A percentile compares a stretch with the other conserved stretches of the same genome.
phyloP scores from a whole-genome alignment of 257 asterid species.

The Capsicum rhomboideum region DNA sequence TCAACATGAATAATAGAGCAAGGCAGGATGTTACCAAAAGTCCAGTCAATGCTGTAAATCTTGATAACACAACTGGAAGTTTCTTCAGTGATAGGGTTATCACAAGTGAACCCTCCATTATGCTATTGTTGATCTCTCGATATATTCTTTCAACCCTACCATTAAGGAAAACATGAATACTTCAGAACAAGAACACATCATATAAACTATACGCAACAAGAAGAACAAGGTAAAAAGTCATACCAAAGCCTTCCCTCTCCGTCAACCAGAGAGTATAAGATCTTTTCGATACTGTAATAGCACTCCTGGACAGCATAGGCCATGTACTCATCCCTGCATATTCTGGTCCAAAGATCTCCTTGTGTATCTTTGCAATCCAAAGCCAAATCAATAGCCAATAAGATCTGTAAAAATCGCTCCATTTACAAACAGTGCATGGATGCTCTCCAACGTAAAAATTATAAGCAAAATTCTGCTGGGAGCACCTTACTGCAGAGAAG shows the following conservation, averaged over 20 bases:
- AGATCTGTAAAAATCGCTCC: constrained; percentile 44
- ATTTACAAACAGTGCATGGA: background rate
- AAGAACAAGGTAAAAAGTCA: background rate
- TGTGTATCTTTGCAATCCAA: constrained; percentile 96
- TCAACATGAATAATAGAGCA: background rate
- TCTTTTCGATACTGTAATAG: constrained; percentile 77
- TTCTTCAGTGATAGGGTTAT: constrained; percentile 62
- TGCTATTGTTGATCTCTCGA: constrained; percentile 83
- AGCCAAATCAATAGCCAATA: constrained; percentile 93
- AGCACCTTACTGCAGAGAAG: constrained; percentile 94
- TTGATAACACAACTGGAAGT: constrained; percentile 73
- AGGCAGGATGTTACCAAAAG: constrained; percentile 54
- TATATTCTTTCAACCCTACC: constrained; percentile 92
- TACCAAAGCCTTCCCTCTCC: constrained; percentile 98
- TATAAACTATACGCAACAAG: constrained; percentile 3
- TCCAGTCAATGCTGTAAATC: constrained; percentile 94
- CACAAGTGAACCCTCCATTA: constrained; percentile 77
- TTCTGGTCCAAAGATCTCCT: constrained; percentile 82
- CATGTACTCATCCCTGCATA: constrained; percentile 93
- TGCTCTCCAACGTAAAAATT: background rate
- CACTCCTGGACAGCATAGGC: constrained; percentile 98
- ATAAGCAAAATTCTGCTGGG: constrained; percentile 4
- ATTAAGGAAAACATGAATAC: background rate
- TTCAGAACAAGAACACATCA: background rate
- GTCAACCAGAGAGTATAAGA: constrained; percentile 80